A percentile compares a stretch with the other conserved stretches of the same genome.
These are phyloP conservation scores for Boletus vinaceobasis DNA, from an alignment of 768 basidiomycete genomes.

Conservation along the genomic window DNA sequence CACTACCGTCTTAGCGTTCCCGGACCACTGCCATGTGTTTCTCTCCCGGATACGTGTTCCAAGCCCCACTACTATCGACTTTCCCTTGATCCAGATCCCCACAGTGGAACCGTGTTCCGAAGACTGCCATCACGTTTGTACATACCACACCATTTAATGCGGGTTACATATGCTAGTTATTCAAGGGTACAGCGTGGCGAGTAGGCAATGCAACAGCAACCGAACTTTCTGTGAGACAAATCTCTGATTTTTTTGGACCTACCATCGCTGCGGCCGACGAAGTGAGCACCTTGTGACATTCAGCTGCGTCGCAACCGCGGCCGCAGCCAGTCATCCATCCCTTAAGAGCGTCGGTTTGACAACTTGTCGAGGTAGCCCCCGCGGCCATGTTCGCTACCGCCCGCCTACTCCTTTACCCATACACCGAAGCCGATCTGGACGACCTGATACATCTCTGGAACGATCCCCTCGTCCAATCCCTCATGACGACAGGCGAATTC, in stretches of 20 bases:
- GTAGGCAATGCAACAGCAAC: not conserved
- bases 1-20: no score
- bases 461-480: conserved; percentile 27
- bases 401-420: conserved; percentile 34
- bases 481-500: conserved; percentile 14
- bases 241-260: not conserved
- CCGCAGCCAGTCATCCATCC: conserved; percentile 11
- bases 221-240: not conserved
- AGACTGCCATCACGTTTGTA: not conserved
- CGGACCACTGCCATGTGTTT: no score
- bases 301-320: conserved; percentile 12
- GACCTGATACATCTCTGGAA: conserved; percentile 29
- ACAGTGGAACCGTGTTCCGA: not conserved
- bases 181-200: not conserved
- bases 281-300: not conserved
- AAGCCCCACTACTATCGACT: no score
- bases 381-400: conserved; percentile 29
- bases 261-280: conserved; percentile 6
- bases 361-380: not conserved
- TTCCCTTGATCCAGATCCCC: not conserved
- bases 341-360: not conserved
- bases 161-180: not conserved
- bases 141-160: not conserved
- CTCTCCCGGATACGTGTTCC: no score
- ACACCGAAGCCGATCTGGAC: conserved; percentile 31